Base-by-base conservation (phyloP, 176 grass and related monocot genomes). In the Elymus sibiricus region DNA sequence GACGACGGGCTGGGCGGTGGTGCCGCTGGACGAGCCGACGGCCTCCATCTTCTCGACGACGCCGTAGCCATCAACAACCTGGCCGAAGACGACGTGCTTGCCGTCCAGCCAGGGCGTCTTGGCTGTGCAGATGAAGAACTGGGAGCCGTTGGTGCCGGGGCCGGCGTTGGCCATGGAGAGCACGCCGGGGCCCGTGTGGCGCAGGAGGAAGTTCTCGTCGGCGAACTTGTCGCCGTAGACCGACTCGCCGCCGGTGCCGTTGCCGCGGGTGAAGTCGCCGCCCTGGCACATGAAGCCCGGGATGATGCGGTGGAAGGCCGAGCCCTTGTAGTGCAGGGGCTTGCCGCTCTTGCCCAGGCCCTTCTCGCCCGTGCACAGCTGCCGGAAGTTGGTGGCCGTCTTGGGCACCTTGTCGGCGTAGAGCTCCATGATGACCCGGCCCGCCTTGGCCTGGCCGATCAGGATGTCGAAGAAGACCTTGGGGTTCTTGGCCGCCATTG, bases 401-500 rank as follows among this genome's bases (percentile, higher is more conserved):
- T 47, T 90, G 10, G 94, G 94, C 2, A 85, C 82, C 13, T 70
- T 84, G 77, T 93, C 91, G 12, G 85, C 80, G 74, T 88, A 97
- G 24, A 97, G 91, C 72, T 94, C 94, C 94, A 97, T 94, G 1
- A 92, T 79, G 0, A 97, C 84, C 35, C 89, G 91, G 0, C 91
- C 94, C 19, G 91, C 82, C 75, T 70, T 90, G 25, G 89, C 53
- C 79, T 92, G 84, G 64, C 89, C 89, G 35, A 97, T 94, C 17
- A 93, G 76, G 61, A 97, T 66, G 85, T 97, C 94, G 46, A 97
- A 96, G 91, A 94, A 97, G 9, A 97, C 94, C 70, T 75, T 97
- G 44, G 94, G 91, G 74, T 94, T 97, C 65, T 87, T 90, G 51
- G 71, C 86, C 74, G 87, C 91, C 90, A 92, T 44, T 11, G 0